Conservation (phyloP, 306 rosid species). For the Phaseolus lunatus region DNA sequence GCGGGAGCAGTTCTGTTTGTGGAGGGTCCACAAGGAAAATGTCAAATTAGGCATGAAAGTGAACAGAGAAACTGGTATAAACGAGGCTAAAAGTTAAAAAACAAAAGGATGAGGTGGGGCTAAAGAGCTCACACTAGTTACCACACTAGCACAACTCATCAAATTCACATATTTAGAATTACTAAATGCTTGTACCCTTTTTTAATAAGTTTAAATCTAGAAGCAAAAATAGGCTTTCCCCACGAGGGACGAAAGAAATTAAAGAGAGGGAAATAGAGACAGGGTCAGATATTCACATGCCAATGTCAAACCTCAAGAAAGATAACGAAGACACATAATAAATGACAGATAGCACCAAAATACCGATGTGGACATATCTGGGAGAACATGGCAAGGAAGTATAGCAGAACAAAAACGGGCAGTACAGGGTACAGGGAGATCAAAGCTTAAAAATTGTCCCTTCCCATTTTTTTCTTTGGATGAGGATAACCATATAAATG, state of each 20-base stretch:
- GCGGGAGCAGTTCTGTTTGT: conserved; percentile 87
- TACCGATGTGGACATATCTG: conserved; percentile 45
- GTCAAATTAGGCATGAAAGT: conserved; percentile 37
- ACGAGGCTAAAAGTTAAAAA: conserved; percentile 17
- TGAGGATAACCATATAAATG: conserved; percentile 1
- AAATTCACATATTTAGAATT: conserved; percentile 2
- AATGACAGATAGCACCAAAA: conserved; percentile 45
- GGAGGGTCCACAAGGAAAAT: conserved; percentile 37
- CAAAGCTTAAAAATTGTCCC: conserved; percentile 36
- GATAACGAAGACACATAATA: conserved; percentile 45
- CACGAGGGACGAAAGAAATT: conserved; percentile 32
- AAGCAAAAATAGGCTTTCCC: conserved; percentile 18
- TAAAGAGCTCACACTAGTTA: not conserved
- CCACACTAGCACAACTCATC: conserved; percentile 28
- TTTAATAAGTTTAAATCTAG: not conserved
- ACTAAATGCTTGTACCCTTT: not conserved
- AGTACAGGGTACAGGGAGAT: conserved; percentile 35
- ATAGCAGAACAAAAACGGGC: conserved; percentile 48
- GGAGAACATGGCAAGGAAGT: conserved; percentile 39
- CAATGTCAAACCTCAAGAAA: conserved; percentile 40
- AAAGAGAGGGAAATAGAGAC: not conserved
- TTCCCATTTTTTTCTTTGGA: not conserved
- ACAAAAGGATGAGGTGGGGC: not conserved
- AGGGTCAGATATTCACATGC: conserved; percentile 51
- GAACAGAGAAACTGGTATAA: conserved; percentile 32